Base-by-base conservation (phyloP, 805 yeast species). In the Yamadazyma takamatsuzukensis region DNA sequence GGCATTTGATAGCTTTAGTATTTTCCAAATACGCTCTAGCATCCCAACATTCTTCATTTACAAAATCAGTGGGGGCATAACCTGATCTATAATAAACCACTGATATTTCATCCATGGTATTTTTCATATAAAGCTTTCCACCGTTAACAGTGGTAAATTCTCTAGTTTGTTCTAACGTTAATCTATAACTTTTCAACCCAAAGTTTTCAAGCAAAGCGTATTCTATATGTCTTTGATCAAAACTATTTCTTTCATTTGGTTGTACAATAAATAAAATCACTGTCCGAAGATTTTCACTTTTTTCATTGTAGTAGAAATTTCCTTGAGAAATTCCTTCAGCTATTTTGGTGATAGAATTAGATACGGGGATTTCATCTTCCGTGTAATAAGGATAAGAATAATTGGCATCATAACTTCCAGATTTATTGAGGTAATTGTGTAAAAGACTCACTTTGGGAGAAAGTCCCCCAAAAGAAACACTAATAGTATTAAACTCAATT, bases 401-500 rank as follows among this genome's bases (percentile, higher is more conserved):
- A 4, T 61, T 49, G 14, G 62, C 45, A 42, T 63, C 63, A 49
- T 83, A 84, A n/a, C 59, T 56, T 3, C 88, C 88, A 6, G 64
- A 49, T 4, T 58, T 50, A 51, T 83, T 82, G 49, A 83, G 58
- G 47, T 73, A 85, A 14, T 69, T 56, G 57, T 93, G 98, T 36
- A 86, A 63, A 44, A 75, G 67, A 14, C 93, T 83, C 16, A 86
- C 90, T 53, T 81, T 83, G 10, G 87, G 56, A 2, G 95, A 81
- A 36, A 93, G 67, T 0, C 95, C 97, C 14, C 95, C 96, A 64
- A 93, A 93, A 1, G 97, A 89, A 3, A 90, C 96, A 48, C 96
- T 83, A 3, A 93, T 86, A 1, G 98, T 89, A 59, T 93, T 93
- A 64, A 90, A 90, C 56, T 93, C 99, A 32, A 93, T 93, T 58